Evolutionary conservation across 1,284 basidiomycete species (phyloP), one percentile per base, ranked within the genome.

Genomic region (Trametes polyzona): DNA sequence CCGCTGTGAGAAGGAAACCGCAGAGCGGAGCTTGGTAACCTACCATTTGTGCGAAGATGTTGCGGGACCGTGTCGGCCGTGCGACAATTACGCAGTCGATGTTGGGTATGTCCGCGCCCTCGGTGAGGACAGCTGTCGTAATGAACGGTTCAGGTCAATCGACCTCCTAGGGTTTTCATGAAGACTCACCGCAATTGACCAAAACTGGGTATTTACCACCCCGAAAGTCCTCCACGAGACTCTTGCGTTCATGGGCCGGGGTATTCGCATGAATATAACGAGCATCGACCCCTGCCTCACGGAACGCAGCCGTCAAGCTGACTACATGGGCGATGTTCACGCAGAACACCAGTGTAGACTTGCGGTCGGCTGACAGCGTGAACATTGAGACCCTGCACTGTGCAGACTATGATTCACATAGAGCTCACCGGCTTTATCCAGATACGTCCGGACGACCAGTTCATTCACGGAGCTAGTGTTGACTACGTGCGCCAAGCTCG

Each of bases 1-100:
- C 8, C 29, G 10, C 17, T 11, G 5, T 4, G 16, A 9, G 16
- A 9, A 11, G 1, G 12, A 53, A 2, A 51, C 27, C 11, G 16
- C 9, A 7, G 27, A n/a, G 10, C 5, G 3, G 3, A 1, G 11
- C 1, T 23, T 21, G 33, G 29, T 37, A 21, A 55, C 78, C 40
- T 58, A 92, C 93, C 95, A 98, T 99, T 69, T 98, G 96, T 4
- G 91, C 85, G 65, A 96, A 95, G 8, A 97, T 73, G 70, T 96
- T 98, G 29, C 86, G 81, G 11, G 95, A 97, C 24, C 89, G 81
- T 0, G 96, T 98, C 10, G 96, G 93, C 30, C 91, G 81, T 17
- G 90, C 93, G 10, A 98, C 78, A 24, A 98, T 72, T 8, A 98
- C 83, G 62, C 95, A 97, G 67, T 98, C 96, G 52, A 98, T 92